Evolutionary conservation across 345 rosid species (phyloP).

Genomic region (Eucalyptus marginata): DNA sequence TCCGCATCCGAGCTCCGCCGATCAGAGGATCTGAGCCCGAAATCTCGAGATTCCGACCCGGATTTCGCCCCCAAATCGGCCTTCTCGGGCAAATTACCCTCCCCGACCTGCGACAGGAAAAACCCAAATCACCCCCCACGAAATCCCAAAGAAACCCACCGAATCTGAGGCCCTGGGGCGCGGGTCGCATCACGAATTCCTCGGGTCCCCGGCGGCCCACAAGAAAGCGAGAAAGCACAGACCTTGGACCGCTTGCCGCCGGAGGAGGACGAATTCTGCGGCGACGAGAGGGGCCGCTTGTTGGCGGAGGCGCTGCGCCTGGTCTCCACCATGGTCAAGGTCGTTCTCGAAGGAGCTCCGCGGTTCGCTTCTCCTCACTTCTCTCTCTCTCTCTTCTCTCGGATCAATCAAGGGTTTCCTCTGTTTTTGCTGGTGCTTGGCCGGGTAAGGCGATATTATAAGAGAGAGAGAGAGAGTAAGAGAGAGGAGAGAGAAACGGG

Average conservation of each 20-base stretch:
- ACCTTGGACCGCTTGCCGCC: conserved; percentile 71
- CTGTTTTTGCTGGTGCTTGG: background rate
- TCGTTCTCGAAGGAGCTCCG: background rate
- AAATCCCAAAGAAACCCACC: background rate
- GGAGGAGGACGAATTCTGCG: conserved; percentile 37
- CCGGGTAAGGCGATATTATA: background rate
- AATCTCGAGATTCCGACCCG: conserved; percentile 36
- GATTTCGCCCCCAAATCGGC: conserved; percentile 21
- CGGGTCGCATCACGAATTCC: background rate
- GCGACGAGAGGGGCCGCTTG: conserved; percentile 62
- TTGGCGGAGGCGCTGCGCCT: conserved; percentile 80
- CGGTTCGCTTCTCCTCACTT: background rate
- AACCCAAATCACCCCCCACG: background rate
- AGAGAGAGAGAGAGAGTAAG: background rate
- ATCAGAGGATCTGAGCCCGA: conserved; percentile 62
- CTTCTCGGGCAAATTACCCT: conserved; percentile 21
- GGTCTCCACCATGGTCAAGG: conserved; percentile 73
- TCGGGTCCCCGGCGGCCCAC: background rate
- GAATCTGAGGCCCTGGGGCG: background rate
- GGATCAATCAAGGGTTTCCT: background rate
- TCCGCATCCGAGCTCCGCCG: conserved; percentile 29
- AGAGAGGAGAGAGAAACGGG: background rate
- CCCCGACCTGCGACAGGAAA: background rate
- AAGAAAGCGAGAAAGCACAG: background rate
- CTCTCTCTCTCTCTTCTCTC: background rate